phyloP scores from a whole-genome alignment of 495 filamentous ascomycete species.

The Penicillium cinerascens region DNA sequence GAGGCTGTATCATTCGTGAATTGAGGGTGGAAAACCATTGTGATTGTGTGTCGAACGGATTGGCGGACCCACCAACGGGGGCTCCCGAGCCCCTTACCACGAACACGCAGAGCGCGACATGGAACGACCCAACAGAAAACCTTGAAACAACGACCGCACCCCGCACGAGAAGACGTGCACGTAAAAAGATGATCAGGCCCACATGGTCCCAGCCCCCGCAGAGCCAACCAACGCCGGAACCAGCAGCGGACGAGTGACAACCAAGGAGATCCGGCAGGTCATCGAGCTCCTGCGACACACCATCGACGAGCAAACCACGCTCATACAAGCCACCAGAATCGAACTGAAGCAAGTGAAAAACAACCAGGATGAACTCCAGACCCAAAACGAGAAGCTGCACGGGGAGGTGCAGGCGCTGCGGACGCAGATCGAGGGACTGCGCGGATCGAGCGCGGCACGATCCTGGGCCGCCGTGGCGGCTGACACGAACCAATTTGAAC shows the following conservation, averaged over 20 bases:
- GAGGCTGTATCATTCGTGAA: too few relatives aligned
- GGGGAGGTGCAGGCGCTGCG: conserved; percentile 15
- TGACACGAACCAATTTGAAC: neutral
- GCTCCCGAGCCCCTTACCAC: conserved; percentile 1
- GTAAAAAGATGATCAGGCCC: conserved; percentile 3
- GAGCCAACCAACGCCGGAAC: neutral
- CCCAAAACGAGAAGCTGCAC: conserved; percentile 16
- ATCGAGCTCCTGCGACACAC: neutral
- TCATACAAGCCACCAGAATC: conserved; percentile 8
- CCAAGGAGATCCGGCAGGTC: neutral
- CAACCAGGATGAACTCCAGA: conserved; percentile 13
- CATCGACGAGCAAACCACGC: conserved; percentile 13
- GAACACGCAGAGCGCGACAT: neutral
- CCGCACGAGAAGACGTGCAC: neutral
- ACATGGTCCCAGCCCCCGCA: neutral
- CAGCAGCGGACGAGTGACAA: conserved; percentile 1
- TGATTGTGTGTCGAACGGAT: too few relatives aligned
- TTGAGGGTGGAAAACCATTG: too few relatives aligned
- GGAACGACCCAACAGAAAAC: neutral
- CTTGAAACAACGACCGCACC: conserved; percentile 1
- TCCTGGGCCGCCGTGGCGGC: conserved; percentile 8
- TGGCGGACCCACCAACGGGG: neutral
- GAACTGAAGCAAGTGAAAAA: conserved; percentile 21
- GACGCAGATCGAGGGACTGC: conserved; percentile 3
- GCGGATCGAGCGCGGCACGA: conserved; percentile 1